These are phyloP conservation scores for Aquilaria yunnanensis DNA, from an alignment of 345 rosid species.

Conservation along the genomic window DNA sequence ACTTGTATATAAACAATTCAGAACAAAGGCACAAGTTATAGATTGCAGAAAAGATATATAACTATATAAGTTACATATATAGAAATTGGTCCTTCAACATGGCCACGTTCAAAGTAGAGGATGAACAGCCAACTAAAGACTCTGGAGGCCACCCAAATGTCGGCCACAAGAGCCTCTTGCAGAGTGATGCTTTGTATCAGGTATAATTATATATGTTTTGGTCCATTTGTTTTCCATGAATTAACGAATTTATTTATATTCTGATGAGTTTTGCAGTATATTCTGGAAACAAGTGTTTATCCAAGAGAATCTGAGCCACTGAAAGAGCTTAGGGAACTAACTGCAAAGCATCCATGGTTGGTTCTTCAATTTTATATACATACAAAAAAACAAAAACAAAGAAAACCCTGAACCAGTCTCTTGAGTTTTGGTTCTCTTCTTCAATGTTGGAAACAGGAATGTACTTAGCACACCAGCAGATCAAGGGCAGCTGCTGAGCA, in stretches of 20 bases:
- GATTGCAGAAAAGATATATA: too few relatives aligned
- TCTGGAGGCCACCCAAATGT: constrained; percentile 63
- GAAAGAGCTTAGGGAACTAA: constrained; percentile 89
- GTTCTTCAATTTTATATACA: too few relatives aligned
- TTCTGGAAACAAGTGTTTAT: constrained; percentile 85
- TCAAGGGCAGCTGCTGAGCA: constrained; percentile 83
- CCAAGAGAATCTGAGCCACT: constrained; percentile 86
- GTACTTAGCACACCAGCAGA: constrained; percentile 91
- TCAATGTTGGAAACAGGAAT: constrained; percentile 41
- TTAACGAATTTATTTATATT: not conserved
- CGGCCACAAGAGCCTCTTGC: constrained; percentile 85
- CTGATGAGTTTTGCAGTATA: constrained; percentile 38
- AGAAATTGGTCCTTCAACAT: too few relatives aligned
- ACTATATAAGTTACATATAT: too few relatives aligned
- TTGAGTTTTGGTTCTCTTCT: not conserved
- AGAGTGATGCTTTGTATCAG: constrained; percentile 86
- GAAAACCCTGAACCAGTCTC: not conserved
- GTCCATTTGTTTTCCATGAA: not conserved
- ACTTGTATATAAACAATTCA: too few relatives aligned
- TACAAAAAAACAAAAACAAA: too few relatives aligned
- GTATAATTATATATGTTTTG: constrained; percentile 15
- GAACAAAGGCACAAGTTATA: too few relatives aligned
- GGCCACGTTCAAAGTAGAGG: constrained; percentile 9
- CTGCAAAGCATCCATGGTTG: constrained; percentile 93
- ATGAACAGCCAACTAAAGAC: constrained; percentile 35